Base-by-base conservation (phyloP, 345 rosid species). In the Combretum micranthum region DNA sequence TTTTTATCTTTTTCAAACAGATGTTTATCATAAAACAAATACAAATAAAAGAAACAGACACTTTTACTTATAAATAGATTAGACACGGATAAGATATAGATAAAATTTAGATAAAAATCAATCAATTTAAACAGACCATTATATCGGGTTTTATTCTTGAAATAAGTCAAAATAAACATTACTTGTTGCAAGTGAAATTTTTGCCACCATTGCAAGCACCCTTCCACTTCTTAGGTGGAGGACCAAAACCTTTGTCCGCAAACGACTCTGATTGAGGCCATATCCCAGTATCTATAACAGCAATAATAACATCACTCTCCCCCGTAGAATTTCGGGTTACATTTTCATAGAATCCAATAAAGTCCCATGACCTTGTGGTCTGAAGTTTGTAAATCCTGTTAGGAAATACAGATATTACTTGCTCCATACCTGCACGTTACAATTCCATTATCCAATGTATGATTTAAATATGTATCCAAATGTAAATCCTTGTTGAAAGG, bases 111-210 rank as follows among this genome's bases (percentile, higher is more conserved):
- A n/a, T n/a, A n/a, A n/a, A n/a, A n/a, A n/a, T n/a, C n/a, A n/a
- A n/a, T n/a, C n/a, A n/a, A n/a, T n/a, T n/a, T n/a, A n/a, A n/a
- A n/a, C n/a, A n/a, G n/a, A n/a, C n/a, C n/a, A 18, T 12, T 10
- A 1, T 32, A 32, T 25, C 8, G 8, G 8, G 1, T 32, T 32
- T 5, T 32, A 32, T 6, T 32, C 39, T 2, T 23, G 15, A 15
- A 15, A n/a, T n/a, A n/a, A n/a, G n/a, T n/a, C n/a, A n/a, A n/a
- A n/a, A n/a, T n/a, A n/a, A 26, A 32, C 1, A 15, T 74, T 68
- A 77, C 88, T 79, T 79, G 76, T 80, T 80, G 67, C 85, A 80
- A 12, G 77, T 77, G 65, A 83, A 75, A 57, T 77, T 73, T 50
- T 26, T 0, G 18, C 76, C 75, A 4, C 78, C 75, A 2, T 48